Conservation (phyloP, 805 yeast species). For the Nakazawaea wyomingensis region DNA sequence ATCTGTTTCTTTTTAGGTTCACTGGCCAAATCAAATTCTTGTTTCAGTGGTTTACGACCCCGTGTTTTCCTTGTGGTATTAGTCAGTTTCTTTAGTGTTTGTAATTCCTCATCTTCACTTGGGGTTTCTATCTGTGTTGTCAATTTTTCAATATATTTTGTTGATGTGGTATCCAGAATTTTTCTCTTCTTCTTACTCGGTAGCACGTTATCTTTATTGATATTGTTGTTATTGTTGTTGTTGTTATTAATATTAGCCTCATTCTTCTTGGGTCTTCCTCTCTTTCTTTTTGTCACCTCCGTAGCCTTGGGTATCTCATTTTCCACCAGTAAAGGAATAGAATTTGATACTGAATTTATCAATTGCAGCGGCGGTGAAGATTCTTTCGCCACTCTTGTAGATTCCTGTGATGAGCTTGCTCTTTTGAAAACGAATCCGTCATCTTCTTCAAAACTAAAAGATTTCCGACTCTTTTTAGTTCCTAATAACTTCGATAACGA, state of each 20-base stretch:
- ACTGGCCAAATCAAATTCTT: background rate
- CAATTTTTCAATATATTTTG: background rate
- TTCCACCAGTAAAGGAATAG: background rate
- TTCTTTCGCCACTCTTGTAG: constrained; percentile 7
- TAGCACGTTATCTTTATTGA: too few relatives aligned
- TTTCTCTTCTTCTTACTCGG: too few relatives aligned
- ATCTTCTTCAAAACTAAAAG: constrained; percentile 22
- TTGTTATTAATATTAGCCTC: background rate
- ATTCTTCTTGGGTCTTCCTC: constrained; percentile 2
- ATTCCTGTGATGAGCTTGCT: constrained; percentile 12
- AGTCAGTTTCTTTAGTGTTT: too few relatives aligned
- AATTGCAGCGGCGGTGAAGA: background rate
- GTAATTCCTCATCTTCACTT: constrained; percentile 4
- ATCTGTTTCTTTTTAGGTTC: background rate
- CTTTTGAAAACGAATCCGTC: constrained; percentile 29
- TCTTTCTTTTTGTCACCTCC: background rate
- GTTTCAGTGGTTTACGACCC: constrained; percentile 2
- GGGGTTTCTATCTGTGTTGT: constrained; percentile 8
- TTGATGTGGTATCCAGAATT: too few relatives aligned
- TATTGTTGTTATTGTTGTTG: background rate
- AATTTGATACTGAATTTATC: too few relatives aligned
- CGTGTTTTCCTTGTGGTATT: background rate
- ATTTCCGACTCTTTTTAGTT: constrained; percentile 9
- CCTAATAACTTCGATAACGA: constrained; percentile 1
- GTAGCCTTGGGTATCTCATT: background rate